A percentile compares a stretch with the other conserved stretches of the same genome.
phyloP scores from a whole-genome alignment of 2,329 filamentous ascomycete genomes.

The Phaeosphaeria sp. region DNA sequence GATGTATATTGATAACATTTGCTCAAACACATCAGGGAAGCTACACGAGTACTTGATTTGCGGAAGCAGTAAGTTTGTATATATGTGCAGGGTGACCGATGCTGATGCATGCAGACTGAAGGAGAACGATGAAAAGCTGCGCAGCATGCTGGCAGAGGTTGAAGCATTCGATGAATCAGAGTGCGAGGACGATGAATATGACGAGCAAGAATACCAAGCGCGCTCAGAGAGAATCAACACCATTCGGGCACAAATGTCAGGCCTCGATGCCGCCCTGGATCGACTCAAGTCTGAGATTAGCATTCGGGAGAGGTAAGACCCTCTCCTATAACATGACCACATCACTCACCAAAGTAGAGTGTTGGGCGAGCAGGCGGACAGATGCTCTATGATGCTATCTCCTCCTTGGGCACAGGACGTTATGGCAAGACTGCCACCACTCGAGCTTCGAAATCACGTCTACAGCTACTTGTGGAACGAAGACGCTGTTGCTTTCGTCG shows the following conservation, averaged over 20 bases:
- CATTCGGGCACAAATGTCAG: background rate
- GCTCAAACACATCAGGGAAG: background rate
- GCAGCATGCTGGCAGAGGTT: background rate
- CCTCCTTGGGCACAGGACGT: background rate
- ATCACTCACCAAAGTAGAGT: background rate
- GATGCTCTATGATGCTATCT: constrained; percentile 2
- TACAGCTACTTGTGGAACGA: constrained; percentile 10
- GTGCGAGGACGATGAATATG: background rate
- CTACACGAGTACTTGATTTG: background rate
- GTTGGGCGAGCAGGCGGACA: background rate
- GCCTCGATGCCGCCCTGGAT: background rate
- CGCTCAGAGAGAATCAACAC: background rate
- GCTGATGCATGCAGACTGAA: background rate
- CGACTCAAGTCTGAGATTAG: background rate
- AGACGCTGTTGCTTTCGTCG: background rate
- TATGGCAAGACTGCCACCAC: constrained; percentile 2
- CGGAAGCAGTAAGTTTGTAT: background rate
- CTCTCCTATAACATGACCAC: background rate
- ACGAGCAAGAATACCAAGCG: background rate
- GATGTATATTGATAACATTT: background rate
- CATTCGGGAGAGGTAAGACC: background rate
- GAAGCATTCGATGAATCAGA: background rate
- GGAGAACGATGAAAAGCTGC: background rate
- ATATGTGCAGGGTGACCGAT: background rate
- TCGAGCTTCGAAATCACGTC: constrained; percentile 13